Percentiles rank a stretch among this genome's conserved stretches.
Evolutionary conservation across 345 rosid species (phyloP).

Genomic region (Schrenkiella parvula): DNA sequence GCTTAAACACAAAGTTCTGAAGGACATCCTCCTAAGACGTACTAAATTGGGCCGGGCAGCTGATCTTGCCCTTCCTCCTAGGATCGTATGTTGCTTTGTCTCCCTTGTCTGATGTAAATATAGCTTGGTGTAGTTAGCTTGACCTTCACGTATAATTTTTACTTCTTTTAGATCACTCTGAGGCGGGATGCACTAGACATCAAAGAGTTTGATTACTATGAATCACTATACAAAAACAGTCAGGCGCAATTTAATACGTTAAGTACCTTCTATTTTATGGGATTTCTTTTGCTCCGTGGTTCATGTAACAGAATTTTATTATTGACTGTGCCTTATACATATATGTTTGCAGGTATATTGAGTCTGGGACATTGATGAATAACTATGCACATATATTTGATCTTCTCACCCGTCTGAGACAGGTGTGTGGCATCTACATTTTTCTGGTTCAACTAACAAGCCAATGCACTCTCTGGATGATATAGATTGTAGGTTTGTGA

Average conservation of each 20-base stretch:
- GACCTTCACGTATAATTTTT: neutral
- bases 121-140: neutral
- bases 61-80: conserved; percentile 98
- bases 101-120: conserved; percentile 3
- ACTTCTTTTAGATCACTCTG: conserved; percentile 53
- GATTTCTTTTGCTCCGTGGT: conserved; percentile 16
- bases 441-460: conserved; percentile 9
- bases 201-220: conserved; percentile 82
- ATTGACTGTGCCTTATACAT: conserved; percentile 1
- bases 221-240: conserved; percentile 77
- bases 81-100: conserved; percentile 53
- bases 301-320: neutral
- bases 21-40: conserved; percentile 68
- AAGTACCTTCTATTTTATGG: conserved; percentile 11
- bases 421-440: conserved; percentile 44
- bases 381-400: conserved; percentile 97
- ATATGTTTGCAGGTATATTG: conserved; percentile 57
- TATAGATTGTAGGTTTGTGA: conserved; percentile 12
- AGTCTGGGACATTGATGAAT: conserved; percentile 85
- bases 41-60: conserved; percentile 95
- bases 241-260: conserved; percentile 91
- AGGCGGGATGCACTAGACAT: conserved; percentile 84
- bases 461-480: neutral
- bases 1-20: conserved; percentile 80
- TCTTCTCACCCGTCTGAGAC: conserved; percentile 93